These are phyloP conservation scores for Tulasnella sp. DNA, from an alignment of 768 basidiomycete genomes.

Conservation along the genomic window DNA sequence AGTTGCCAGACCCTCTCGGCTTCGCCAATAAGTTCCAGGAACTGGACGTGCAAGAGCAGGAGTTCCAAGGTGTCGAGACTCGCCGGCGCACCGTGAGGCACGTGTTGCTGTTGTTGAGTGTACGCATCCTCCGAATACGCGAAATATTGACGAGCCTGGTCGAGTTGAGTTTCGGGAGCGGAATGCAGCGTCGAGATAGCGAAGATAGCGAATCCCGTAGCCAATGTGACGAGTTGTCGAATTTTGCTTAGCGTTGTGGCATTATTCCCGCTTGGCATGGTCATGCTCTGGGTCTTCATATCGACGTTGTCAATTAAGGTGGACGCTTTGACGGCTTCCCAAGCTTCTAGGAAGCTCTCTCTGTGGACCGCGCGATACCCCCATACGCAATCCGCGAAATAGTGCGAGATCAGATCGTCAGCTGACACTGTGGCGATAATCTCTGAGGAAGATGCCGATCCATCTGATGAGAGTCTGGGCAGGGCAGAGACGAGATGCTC, in stretches of 20 bases:
- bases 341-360: conserved; percentile 56
- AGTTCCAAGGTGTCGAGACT: conserved; percentile 74
- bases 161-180: conserved; percentile 58
- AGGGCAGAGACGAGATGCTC: not conserved
- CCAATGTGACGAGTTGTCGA: conserved; percentile 60
- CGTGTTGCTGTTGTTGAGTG: not conserved
- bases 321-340: conserved; percentile 64
- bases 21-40: conserved; percentile 65
- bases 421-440: not conserved
- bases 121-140: not conserved
- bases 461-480: not conserved
- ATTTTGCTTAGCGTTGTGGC: conserved; percentile 46
- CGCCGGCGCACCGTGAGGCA: not conserved
- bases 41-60: conserved; percentile 65
- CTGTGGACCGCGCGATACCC: conserved; percentile 76
- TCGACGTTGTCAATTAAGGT: not conserved
- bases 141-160: conserved; percentile 43
- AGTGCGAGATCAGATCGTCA: conserved; percentile 49
- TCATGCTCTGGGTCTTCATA: not conserved
- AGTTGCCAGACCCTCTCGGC: conserved; percentile 74
- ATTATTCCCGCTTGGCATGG: not conserved
- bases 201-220: conserved; percentile 71
- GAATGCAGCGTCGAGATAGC: conserved; percentile 70
- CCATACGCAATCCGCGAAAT: conserved; percentile 87
- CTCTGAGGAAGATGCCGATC: not conserved